Base-by-base conservation (phyloP, 139 green algal species). In the Parachlorella kessleri region DNA sequence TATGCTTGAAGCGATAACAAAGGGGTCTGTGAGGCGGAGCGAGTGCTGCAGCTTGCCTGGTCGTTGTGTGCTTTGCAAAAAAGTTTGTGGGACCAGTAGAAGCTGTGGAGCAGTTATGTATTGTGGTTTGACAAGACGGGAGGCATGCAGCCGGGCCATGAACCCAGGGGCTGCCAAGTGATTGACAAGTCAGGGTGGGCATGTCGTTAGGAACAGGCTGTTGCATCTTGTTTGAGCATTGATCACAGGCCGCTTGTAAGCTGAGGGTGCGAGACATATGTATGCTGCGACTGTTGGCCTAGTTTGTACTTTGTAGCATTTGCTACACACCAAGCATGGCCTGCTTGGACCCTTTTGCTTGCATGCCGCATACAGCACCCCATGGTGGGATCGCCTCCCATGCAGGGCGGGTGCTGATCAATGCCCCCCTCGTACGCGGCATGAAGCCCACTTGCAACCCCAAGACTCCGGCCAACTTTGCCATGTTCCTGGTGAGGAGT, bases 391-490 rank as follows among this genome's bases (percentile, higher is more conserved):
- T 35, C 55, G n/a, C 55, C 59, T 2, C n/a, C 21, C 35, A 33
- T 63, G 6, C 75, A 81, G 82, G 82, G 30, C 76, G 65, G 35
- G 55, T 87, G 30, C 42, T 87, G 77, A 76, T 87, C 65, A 87
- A 87, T 53, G 77, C 77, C 21, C 54, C 64, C 26, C 53, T 87
- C 4, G 21, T 76, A 0, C 55, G 53, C 7, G 55, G 66, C 24
- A 77, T 87, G 48, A 87, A 87, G 68, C 77, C 72, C 32, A 81
- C 55, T 21, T 53, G 37, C 42, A 84, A 84, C 53, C 30, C 77
- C 40, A 87, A 87, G 76, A 42, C 32, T 4, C 82, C 77, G 35
- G 26, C 71, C 63, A 63, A 74, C 38, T 55, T 87, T 28, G 63
- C 81, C 72, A 87, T 87, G 77, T 55, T 75, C 37, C 77, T 87